Percentiles rank a stretch among this genome's conserved stretches.
phyloP scores from a whole-genome alignment of 108 stramenopile genomes.

The Pinguiococcus pyrenoidosus region DNA sequence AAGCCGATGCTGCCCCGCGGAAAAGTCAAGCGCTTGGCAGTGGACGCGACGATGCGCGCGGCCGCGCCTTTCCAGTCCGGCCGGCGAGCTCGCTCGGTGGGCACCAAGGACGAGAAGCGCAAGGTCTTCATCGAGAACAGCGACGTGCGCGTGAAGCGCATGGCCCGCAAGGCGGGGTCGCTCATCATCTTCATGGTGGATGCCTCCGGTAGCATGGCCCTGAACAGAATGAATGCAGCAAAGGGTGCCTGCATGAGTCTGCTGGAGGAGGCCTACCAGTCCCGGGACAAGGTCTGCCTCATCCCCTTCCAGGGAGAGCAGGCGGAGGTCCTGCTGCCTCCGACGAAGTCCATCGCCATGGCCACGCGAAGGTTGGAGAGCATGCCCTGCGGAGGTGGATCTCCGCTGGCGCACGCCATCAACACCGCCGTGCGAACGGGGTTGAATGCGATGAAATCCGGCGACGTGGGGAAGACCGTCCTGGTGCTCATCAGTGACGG shows the following conservation, averaged over 20 bases:
- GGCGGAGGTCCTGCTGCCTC: slow-evolving; percentile 86
- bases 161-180: slow-evolving; percentile 90
- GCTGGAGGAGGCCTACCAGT: slow-evolving; percentile 87
- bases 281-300: slow-evolving; percentile 80
- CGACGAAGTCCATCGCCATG: slow-evolving; percentile 82
- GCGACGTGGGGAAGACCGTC: slow-evolving; percentile 85
- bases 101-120: slow-evolving; percentile 57
- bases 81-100: slow-evolving; percentile 55
- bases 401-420: slow-evolving; percentile 81
- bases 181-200: slow-evolving; percentile 90
- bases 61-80: slow-evolving; percentile 80
- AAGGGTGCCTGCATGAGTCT: slow-evolving; percentile 91
- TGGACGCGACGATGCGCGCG: slow-evolving; percentile 85
- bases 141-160: slow-evolving; percentile 78
- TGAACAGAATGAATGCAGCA: slow-evolving; percentile 94
- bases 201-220: slow-evolving; percentile 88
- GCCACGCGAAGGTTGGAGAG: slow-evolving; percentile 78
- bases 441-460: slow-evolving; percentile 77
- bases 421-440: slow-evolving; percentile 68
- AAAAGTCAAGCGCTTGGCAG: slow-evolving; percentile 58
- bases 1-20: slow-evolving; percentile 91
- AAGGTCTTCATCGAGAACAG: slow-evolving; percentile 70
- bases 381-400: slow-evolving; percentile 95
- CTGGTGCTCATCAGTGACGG: slow-evolving; percentile 82
- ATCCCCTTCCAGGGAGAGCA: slow-evolving; percentile 89